A percentile compares a stretch with the other conserved stretches of the same genome.
Conservation (phyloP, 2,329 filamentous ascomycete species). For the Ophiostoma novo-ulmi region DNA sequence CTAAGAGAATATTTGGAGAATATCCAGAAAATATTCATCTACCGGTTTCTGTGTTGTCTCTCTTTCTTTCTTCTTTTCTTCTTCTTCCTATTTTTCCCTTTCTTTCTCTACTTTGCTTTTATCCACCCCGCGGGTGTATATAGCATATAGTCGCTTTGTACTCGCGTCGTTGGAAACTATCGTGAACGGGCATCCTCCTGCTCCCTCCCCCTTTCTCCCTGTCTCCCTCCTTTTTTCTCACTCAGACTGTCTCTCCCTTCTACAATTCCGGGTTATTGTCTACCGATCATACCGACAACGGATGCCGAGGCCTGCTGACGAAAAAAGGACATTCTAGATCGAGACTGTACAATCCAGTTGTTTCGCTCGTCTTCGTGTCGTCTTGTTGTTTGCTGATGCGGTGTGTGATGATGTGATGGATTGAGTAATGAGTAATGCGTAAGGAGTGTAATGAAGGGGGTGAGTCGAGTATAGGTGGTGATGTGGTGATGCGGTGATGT, state of each 20-base stretch:
- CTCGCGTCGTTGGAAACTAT: constrained; percentile 12
- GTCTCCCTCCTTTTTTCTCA: no score
- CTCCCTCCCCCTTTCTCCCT: not conserved
- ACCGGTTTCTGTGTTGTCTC: not conserved
- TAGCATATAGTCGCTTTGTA: not conserved
- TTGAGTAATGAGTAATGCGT: not conserved
- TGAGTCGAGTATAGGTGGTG: not conserved
- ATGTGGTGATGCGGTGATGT: not conserved
- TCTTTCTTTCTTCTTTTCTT: not conserved
- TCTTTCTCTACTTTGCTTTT: not conserved
- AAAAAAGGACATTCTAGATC: constrained; percentile 12
- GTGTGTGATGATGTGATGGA: constrained; percentile 10
- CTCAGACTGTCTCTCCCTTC: not conserved
- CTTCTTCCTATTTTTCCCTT: not conserved
- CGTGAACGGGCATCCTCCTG: constrained; percentile 11
- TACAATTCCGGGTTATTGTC: not conserved
- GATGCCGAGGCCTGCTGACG: not conserved
- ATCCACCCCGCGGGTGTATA: not conserved
- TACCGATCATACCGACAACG: constrained; percentile 10
- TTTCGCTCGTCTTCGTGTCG: not conserved
- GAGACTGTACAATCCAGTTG: not conserved
- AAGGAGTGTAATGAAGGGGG: not conserved
- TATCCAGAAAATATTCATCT: not conserved
- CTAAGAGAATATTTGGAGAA: not conserved
- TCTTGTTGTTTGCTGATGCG: constrained; percentile 4